A percentile compares a stretch with the other conserved stretches of the same genome.
These are phyloP conservation scores for Melaleuca alternifolia DNA, from an alignment of 345 rosid species.

Conservation along the genomic window DNA sequence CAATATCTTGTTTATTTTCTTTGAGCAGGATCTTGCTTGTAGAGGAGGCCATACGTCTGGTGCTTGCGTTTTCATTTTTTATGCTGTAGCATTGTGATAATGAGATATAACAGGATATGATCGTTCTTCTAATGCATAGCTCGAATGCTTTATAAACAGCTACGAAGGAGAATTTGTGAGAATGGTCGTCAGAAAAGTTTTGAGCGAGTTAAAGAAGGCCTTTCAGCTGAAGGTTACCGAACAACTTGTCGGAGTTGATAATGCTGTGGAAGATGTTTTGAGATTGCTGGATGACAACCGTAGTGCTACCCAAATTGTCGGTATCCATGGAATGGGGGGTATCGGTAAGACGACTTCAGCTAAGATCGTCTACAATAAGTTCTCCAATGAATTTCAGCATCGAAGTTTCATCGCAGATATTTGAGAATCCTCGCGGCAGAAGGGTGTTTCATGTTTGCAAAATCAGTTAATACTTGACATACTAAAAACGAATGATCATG, in stretches of 20 bases:
- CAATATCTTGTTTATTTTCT: not conserved
- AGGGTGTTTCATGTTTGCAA: not conserved
- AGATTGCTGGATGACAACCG: not conserved
- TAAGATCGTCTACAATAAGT: not conserved
- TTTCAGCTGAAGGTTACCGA: not conserved
- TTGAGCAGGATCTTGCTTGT: not conserved
- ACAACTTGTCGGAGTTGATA: not conserved
- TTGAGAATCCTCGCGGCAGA: not conserved
- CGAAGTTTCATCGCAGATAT: not conserved
- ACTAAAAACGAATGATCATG: not conserved
- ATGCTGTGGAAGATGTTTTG: not conserved
- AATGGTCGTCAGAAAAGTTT: not conserved
- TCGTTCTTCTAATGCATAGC: not conserved
- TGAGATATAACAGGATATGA: not conserved
- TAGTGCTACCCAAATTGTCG: not conserved
- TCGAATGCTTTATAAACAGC: not conserved
- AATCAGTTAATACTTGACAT: not conserved
- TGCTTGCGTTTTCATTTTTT: not conserved
- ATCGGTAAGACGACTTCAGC: not conserved
- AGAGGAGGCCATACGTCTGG: not conserved
- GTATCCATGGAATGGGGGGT: not conserved
- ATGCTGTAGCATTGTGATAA: not conserved
- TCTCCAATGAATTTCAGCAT: not conserved
- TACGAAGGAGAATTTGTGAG: not conserved
- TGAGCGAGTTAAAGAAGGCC: not conserved